Base-by-base conservation (phyloP, 192 early-diverging fungal genomes). In the Backusella psychrophila region DNA sequence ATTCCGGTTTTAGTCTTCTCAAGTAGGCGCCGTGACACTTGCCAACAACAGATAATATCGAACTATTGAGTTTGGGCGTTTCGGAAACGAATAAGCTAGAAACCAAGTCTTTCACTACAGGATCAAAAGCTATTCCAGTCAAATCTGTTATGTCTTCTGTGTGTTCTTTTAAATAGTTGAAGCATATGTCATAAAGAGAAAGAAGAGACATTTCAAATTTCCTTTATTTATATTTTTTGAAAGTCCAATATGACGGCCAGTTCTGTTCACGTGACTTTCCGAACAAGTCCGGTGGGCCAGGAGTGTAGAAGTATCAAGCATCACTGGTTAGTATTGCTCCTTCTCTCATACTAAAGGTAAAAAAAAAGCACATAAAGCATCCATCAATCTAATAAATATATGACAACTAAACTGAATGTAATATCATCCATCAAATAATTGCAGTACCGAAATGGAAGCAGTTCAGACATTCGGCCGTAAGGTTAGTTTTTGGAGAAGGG, bases 391-490 rank as follows among this genome's bases (percentile, higher is more conserved):
- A 26, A 23, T 49, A 19, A 12, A 23, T 49, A 49, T n/a, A n/a
- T 49, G 19, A 49, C 46, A 59, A 59, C 53, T 59, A 59, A 59
- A 59, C 53, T 59, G 9, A 59, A 59, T 59, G 21, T 59, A 21
- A 59, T 23, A 59, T 59, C 53, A 59, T 59, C 53, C 53, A 59
- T 59, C 53, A 21, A 23, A 23, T 59, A 59, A 23, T 23, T 59
- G 26, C 23, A 59, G 53, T 59, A 71, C 69, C 69, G 69, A 71
- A 71, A 85, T 88, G 76, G 88, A 91, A 82, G 89, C 90, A 74
- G 93, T 94, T 71, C 93, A 94, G 80, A 90, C 89, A 70, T 94
- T 89, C 82, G 92, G 91, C 80, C 89, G 91, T 82, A 94, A 94
- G 86, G 90, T 91, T 63, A 66, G 85, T 86, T 66, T 73, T 59